Base-by-base conservation (phyloP, 257 asterid genomes). In the Fraxinus americana region DNA sequence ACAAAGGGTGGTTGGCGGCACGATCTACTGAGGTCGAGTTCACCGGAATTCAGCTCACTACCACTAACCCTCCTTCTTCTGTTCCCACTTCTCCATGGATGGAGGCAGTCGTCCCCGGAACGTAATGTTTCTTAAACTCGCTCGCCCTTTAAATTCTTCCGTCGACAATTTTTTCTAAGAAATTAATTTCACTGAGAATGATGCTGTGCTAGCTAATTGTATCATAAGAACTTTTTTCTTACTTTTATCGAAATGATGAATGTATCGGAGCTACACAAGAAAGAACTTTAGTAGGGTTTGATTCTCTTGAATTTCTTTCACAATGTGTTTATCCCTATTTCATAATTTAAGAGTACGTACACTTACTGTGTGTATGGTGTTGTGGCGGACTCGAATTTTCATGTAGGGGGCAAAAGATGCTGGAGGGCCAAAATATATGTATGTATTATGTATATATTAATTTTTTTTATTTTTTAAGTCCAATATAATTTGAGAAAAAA, bases 81-180 rank as follows among this genome's bases (percentile, higher is more conserved):
- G 83, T 73, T 48, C 86, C 90, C 9, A 59, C 16, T 29, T 38
- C 89, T 54, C 94, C 96, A 6, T 96, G 99, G 99, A 90, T 93
- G 86, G 91, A 93, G 81, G 99, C 99, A 35, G 88, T 83, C 30
- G 83, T 96, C 69, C 99, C 99, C 76, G 99, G 98, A 92, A 96
- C 97, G 99, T 95, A 88, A 88, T 79, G 32, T 38, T 77, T 38
- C 66, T 57, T 61, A 6, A 52, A 36, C 61, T 16, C 14, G 61
- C 23, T 27, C 25, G 17, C n/a, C 66, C 19, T 43, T 70, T 34
- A 4, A 10, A 43, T 72, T 72, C 43, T 30, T 57, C 72, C 12
- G 1, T 73, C 1, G 21, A 43, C 50, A 43, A 43, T 36, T 41
- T 41, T 43, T 43, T 11, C 14, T 41, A 41, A 41, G 48, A 52